A percentile compares a stretch with the other conserved stretches of the same genome.
phyloP scores from a whole-genome alignment of 768 basidiomycete genomes.

The Mycena capillaripes region DNA sequence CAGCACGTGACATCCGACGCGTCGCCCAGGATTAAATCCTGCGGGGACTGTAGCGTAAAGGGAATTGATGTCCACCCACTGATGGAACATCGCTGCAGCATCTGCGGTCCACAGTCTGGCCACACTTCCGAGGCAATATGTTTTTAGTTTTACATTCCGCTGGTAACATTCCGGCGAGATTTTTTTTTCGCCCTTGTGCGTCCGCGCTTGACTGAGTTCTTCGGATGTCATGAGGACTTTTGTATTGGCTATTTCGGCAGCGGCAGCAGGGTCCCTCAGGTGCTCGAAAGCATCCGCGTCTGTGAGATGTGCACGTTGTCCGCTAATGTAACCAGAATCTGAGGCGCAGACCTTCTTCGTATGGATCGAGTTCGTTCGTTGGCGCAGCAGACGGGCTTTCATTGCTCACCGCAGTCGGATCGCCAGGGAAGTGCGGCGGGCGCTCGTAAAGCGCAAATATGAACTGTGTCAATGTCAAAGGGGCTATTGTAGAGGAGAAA shows the following conservation, averaged over 20 bases:
- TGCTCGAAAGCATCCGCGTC: neutral
- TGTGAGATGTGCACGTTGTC: neutral
- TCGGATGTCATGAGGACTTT: neutral
- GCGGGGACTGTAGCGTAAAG: too few species aligned
- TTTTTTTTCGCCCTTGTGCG: too few species aligned
- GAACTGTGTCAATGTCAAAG: neutral
- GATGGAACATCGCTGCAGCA: too few species aligned
- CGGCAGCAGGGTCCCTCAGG: neutral
- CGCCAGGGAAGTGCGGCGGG: slow-evolving; percentile 8
- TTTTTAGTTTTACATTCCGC: too few species aligned
- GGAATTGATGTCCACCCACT: too few species aligned
- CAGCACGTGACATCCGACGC: too few species aligned
- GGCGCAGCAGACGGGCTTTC: neutral
- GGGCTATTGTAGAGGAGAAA: neutral
- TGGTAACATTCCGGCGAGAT: too few species aligned
- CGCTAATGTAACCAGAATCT: too few species aligned
- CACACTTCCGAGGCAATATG: too few species aligned
- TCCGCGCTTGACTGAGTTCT: neutral
- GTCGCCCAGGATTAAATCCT: too few species aligned
- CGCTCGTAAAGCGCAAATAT: slow-evolving; percentile 16
- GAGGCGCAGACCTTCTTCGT: slow-evolving; percentile 26
- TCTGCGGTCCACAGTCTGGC: too few species aligned
- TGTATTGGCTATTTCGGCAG: neutral
- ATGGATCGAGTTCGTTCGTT: slow-evolving; percentile 3
- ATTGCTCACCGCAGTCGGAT: neutral